These are phyloP conservation scores for Albophoma yamanashiensis DNA, from an alignment of 2,329 filamentous ascomycete species.

Conservation along the genomic window DNA sequence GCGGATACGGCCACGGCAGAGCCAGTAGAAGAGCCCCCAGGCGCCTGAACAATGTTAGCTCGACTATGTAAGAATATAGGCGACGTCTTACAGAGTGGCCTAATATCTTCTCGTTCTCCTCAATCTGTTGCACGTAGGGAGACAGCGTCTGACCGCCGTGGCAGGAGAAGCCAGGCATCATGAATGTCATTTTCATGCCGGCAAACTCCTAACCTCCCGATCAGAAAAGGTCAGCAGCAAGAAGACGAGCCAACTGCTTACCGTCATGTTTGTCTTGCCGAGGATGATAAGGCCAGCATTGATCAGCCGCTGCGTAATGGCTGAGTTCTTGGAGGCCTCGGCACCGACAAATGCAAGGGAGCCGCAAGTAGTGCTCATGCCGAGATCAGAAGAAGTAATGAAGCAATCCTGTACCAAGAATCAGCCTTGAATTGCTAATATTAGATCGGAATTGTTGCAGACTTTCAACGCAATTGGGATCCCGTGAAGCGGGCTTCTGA, in stretches of 20 bases:
- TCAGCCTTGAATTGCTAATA: neutral
- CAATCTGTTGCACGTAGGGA: conserved; percentile 13
- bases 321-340: conserved; percentile 4
- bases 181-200: conserved; percentile 10
- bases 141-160: conserved; percentile 15
- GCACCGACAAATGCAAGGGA: conserved; percentile 6
- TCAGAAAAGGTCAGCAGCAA: neutral
- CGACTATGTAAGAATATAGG: neutral
- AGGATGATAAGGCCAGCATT: conserved; percentile 11
- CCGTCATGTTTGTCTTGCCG: conserved; percentile 10
- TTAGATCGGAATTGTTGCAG: neutral
- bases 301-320: conserved; percentile 6
- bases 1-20: conserved; percentile 21
- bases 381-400: conserved; percentile 6
- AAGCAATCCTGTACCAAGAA: conserved; percentile 5
- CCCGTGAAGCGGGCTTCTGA: conserved; percentile 11
- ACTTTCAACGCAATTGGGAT: conserved; percentile 15
- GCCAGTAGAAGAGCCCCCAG: conserved; percentile 20
- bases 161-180: conserved; percentile 6
- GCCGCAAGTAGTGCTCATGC: conserved; percentile 11
- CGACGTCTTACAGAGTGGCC: conserved; percentile 8
- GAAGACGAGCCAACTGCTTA: neutral
- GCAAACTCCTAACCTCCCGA: conserved; percentile 4
- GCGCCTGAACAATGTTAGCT: conserved; percentile 8
- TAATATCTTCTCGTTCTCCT: conserved; percentile 4